These are phyloP conservation scores for Phalaenopsis equestris DNA, from an alignment of 106 monocot genomes.

Conservation along the genomic window DNA sequence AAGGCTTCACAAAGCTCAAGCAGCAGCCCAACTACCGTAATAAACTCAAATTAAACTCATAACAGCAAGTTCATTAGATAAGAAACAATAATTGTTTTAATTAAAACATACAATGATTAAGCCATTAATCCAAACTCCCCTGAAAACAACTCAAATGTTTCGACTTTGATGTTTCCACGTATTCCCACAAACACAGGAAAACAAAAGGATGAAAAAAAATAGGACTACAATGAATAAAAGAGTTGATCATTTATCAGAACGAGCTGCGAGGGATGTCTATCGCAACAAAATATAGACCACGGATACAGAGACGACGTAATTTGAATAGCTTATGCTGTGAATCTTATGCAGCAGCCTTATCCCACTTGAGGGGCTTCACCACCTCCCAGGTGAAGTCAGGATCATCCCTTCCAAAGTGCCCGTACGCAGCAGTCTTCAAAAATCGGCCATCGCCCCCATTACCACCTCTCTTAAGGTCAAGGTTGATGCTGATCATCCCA, in stretches of 20 bases:
- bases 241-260: neutral
- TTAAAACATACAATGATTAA: neutral
- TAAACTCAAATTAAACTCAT: too few species aligned
- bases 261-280: neutral
- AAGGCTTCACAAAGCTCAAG: neutral
- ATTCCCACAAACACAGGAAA: neutral
- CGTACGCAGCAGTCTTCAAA: conserved; percentile 21
- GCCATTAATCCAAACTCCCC: neutral
- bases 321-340: neutral
- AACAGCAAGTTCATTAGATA: neutral
- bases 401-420: conserved; percentile 25
- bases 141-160: neutral
- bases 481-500: conserved; percentile 24
- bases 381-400: conserved; percentile 25
- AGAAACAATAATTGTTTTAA: neutral
- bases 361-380: conserved; percentile 27
- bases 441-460: conserved; percentile 21
- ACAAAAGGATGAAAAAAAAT: neutral
- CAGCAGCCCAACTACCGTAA: neutral
- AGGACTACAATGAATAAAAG: neutral
- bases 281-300: neutral
- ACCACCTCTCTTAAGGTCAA: conserved; percentile 24
- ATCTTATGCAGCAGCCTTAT: conserved; percentile 14
- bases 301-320: neutral
- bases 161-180: neutral